Evolutionary conservation across 495 filamentous ascomycete species (phyloP).

Genomic region (Sphaerosporella brunnea): DNA sequence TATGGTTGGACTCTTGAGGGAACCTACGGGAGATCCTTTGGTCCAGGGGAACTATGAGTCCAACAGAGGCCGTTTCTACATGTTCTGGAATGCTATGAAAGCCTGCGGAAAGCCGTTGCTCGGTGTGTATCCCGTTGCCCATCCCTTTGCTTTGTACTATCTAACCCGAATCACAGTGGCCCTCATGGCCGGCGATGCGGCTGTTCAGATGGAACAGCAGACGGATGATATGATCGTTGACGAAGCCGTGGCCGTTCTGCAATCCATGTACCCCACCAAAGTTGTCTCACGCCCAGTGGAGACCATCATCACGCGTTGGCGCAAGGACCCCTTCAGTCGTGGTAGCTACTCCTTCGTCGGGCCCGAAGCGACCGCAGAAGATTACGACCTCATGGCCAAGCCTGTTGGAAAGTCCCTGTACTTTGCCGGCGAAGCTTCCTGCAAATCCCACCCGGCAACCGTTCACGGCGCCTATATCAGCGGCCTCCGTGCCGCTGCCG

Average conservation of each 20-base stretch:
- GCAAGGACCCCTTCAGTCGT: conserved; percentile 65
- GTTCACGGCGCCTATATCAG: conserved; percentile 94
- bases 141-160: conserved; percentile 1
- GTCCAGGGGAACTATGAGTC: conserved; percentile 43
- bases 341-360: conserved; percentile 92
- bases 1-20: conserved; percentile 81
- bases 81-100: conserved; percentile 90
- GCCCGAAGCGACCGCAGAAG: conserved; percentile 56
- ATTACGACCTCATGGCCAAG: conserved; percentile 87
- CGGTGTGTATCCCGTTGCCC: conserved; percentile 2
- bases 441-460: conserved; percentile 84
- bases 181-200: conserved; percentile 93
- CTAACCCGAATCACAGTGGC: conserved; percentile 37
- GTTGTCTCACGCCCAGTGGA: conserved; percentile 61
- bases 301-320: conserved; percentile 88
- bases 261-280: conserved; percentile 43
- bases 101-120: conserved; percentile 75
- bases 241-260: conserved; percentile 62
- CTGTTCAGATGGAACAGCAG: conserved; percentile 61
- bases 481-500: conserved; percentile 70
- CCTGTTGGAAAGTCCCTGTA: conserved; percentile 62
- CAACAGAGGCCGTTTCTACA: conserved; percentile 59
- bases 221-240: conserved; percentile 53
- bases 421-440: conserved; percentile 94
- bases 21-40: conserved; percentile 41